These are phyloP conservation scores for Xylaria palmicola DNA, from an alignment of 495 filamentous ascomycete genomes.

Conservation along the genomic window DNA sequence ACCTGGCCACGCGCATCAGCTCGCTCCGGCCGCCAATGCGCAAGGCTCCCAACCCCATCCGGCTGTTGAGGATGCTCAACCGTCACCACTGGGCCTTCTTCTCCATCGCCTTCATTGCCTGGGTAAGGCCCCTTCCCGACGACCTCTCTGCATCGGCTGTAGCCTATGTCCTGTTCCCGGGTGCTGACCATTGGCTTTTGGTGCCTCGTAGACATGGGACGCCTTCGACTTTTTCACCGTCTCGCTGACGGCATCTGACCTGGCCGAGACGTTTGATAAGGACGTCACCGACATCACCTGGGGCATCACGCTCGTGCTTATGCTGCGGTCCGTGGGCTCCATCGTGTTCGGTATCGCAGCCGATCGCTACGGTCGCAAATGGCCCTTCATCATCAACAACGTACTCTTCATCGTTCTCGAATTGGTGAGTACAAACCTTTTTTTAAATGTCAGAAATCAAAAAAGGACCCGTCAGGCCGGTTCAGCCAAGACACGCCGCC, in stretches of 20 bases:
- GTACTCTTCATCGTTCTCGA: conserved; percentile 78
- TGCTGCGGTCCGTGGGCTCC: conserved; percentile 73
- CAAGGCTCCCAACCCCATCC: conserved; percentile 77
- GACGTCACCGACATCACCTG: conserved; percentile 78
- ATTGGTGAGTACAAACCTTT: conserved; percentile 42
- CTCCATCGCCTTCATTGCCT: conserved; percentile 65
- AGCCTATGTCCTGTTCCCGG: not conserved
- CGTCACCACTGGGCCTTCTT: conserved; percentile 85
- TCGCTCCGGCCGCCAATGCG: conserved; percentile 75
- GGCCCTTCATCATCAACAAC: conserved; percentile 85
- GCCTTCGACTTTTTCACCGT: conserved; percentile 93
- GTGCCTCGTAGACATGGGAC: conserved; percentile 65
- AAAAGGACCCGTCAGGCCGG: not conserved
- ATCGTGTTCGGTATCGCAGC: conserved; percentile 75
- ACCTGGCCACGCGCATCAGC: conserved; percentile 68
- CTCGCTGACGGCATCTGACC: conserved; percentile 66
- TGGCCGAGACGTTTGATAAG: conserved; percentile 66
- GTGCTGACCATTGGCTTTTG: not conserved
- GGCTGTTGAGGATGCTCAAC: conserved; percentile 65
- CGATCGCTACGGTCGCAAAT: conserved; percentile 83
- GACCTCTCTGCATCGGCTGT: not conserved
- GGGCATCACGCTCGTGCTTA: conserved; percentile 85
- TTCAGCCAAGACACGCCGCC: conserved; percentile 10
- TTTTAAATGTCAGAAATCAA: too few species aligned
- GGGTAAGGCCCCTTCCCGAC: conserved; percentile 45